Evolutionary conservation across 768 basidiomycete genomes (phyloP).

Genomic region (Russula ochroleuca): DNA sequence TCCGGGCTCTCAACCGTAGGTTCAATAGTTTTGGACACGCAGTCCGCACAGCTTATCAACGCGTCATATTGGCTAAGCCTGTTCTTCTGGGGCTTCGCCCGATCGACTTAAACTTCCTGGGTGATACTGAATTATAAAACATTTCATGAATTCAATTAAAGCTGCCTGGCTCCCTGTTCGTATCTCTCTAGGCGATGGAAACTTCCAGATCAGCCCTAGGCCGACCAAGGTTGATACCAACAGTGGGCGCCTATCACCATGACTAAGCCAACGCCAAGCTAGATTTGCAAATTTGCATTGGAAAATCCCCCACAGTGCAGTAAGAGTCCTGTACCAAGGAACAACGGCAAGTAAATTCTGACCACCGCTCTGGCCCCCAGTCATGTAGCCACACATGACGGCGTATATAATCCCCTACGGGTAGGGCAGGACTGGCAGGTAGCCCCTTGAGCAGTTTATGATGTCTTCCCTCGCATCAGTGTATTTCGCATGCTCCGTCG

Average conservation of each 20-base stretch:
- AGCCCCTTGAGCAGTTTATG: background rate
- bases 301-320: background rate
- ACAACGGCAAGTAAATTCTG: background rate
- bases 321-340: too few species aligned
- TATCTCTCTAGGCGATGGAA: background rate
- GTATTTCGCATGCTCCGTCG: conserved; percentile 4
- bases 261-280: background rate
- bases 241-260: background rate
- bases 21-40: background rate
- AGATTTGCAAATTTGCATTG: background rate
- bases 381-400: background rate
- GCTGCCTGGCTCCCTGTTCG: background rate
- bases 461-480: conserved; percentile 11
- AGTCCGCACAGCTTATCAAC: too few species aligned
- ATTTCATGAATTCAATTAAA: too few species aligned
- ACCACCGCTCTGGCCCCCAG: background rate
- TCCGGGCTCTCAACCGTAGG: background rate
- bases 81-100: background rate
- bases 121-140: too few species aligned
- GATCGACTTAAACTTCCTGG: background rate
- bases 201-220: background rate
- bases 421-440: too few species aligned
- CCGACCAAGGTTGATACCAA: background rate
- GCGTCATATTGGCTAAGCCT: background rate
- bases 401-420: conserved; percentile 1